phyloP scores from a whole-genome alignment of 108 stramenopile genomes.

The Skeletonema tropicum region DNA sequence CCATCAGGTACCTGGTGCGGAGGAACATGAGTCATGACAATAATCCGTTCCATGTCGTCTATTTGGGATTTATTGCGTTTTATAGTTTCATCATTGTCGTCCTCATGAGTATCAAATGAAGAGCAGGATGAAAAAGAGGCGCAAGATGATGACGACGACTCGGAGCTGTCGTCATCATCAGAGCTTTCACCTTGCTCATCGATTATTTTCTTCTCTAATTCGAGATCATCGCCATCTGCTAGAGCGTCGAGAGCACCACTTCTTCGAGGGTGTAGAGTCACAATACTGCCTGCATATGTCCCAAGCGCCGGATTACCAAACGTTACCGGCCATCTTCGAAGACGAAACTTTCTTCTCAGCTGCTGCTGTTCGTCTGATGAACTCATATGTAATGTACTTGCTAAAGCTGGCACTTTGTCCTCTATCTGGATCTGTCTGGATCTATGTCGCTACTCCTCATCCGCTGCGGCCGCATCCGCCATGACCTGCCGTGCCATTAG shows the following conservation, averaged over 20 bases:
- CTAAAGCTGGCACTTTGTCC: not conserved
- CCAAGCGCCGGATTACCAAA: constrained; percentile 82
- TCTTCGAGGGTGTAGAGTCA: constrained; percentile 43
- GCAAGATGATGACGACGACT: constrained; percentile 17
- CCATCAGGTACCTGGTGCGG: constrained; percentile 86
- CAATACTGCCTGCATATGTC: constrained; percentile 65
- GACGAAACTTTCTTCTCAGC: constrained; percentile 13
- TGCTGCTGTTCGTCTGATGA: not conserved
- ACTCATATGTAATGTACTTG: not conserved
- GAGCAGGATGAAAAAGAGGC: constrained; percentile 45
- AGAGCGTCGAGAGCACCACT: constrained; percentile 3
- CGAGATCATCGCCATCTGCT: not conserved
- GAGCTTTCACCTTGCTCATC: not conserved
- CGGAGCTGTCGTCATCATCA: constrained; percentile 9
- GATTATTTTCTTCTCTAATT: not conserved
- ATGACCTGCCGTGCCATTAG: no score
- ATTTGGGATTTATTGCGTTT: not conserved
- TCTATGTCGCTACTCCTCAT: no score
- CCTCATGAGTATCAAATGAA: constrained; percentile 14
- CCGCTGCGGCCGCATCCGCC: no score
- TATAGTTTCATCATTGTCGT: not conserved
- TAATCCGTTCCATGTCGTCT: constrained; percentile 40
- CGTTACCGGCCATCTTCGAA: constrained; percentile 57
- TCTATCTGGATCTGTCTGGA: no score
- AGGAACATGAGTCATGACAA: constrained; percentile 81